Evolutionary conservation across 768 basidiomycete genomes (phyloP), one percentile per base, ranked within the genome.

Genomic region (Hericium erinaceus): DNA sequence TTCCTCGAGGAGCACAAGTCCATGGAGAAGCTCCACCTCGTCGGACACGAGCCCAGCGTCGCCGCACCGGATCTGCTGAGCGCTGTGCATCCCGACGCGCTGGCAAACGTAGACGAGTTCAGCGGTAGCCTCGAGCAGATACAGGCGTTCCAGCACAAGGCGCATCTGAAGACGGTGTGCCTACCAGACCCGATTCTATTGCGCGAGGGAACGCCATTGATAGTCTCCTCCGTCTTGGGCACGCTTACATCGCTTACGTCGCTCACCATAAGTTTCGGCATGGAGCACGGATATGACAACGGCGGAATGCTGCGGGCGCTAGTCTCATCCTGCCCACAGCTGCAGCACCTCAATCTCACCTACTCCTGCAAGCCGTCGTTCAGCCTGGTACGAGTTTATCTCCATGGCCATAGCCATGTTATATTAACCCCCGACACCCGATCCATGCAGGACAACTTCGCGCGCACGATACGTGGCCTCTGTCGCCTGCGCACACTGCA

Each of bases 341-440:
- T 90, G 39, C 74, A 72, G 38, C 79, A 83, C 65, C 74, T 90
- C 8, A 81, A 86, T 60, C 69, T 90, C 44, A 81, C 82, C 15
- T 87, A 84, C 65, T 75, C 77, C 12, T 81, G 81, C 62, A 84
- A 81, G 62, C 83, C 88, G 11, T 87, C 86, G 0, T 85, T 90
- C 68, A 84, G 84, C 57, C 74, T 90, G 40, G 87, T 87, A 67
- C 60, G 80, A 69, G 54, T 49, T 15, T 51, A 46, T n/a, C 26
- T 24, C 5, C 46, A 16, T 13, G 18, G 52, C 26, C 40, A n/a
- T n/a, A 37, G n/a, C 33, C 58, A 46, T n/a, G 39, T 52, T 40
- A 13, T 33, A 33, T 33, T 33, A 10, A 33, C 9, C 33, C 33
- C 33, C 33, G 33, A 33, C 33, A 33, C 33, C 33, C 33, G 33